Evolutionary conservation across 352 stramenopile genomes (phyloP).

Genomic region (Globisporangium paroecandrum): DNA sequence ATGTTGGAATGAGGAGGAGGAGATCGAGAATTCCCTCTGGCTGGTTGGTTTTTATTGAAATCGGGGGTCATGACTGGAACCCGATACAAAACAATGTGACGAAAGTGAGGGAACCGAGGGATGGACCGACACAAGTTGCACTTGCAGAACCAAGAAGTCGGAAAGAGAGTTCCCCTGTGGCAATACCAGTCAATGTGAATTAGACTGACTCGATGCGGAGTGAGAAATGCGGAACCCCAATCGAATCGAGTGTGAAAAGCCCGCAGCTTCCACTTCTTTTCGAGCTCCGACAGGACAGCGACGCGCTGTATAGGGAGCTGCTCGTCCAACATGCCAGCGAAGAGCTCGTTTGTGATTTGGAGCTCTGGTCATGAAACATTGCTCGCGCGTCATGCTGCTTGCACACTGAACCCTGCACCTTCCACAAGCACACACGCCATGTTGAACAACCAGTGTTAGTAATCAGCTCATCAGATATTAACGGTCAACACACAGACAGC

Average conservation of each 20-base stretch:
- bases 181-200: neutral
- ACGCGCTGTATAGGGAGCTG: neutral
- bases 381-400: neutral
- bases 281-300: neutral
- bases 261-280: neutral
- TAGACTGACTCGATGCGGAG: conserved; percentile 9
- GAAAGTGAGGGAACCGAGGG: neutral
- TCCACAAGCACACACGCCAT: neutral
- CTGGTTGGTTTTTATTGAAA: neutral
- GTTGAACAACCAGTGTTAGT: conserved; percentile 2
- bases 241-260: neutral
- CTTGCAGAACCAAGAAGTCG: conserved; percentile 1
- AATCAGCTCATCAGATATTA: conserved; percentile 1
- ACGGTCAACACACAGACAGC: neutral
- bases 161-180: neutral
- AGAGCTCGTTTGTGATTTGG: neutral
- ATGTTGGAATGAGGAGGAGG: neutral
- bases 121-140: neutral
- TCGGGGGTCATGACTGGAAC: neutral
- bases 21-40: neutral
- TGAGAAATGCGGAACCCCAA: neutral
- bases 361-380: neutral
- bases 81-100: neutral
- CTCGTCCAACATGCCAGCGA: neutral
- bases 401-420: too few relatives aligned